These are phyloP conservation scores for Oxytropis ochrocephala DNA, from an alignment of 306 rosid species.

Conservation along the genomic window DNA sequence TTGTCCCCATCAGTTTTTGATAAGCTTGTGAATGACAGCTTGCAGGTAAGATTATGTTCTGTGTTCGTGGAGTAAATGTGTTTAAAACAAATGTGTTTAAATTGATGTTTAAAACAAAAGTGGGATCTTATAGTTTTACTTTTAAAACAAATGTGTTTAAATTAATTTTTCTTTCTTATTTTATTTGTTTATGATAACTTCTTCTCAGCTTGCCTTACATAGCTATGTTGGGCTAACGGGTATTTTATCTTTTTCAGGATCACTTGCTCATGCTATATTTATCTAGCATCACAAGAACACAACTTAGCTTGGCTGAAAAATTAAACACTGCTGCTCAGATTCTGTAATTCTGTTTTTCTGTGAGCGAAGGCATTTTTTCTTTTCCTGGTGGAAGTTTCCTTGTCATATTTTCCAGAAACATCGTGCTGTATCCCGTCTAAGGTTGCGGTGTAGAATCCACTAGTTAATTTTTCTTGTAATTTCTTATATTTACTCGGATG, in stretches of 20 bases:
- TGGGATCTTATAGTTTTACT: background rate
- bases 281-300: slow-evolving; percentile 88
- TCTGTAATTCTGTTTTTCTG: slow-evolving; percentile 33
- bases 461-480: background rate
- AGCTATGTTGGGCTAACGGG: background rate
- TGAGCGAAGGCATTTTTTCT: background rate
- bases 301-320: slow-evolving; percentile 79
- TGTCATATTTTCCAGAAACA: background rate
- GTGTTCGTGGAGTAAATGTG: no score
- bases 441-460: slow-evolving; percentile 8
- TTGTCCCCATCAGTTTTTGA: slow-evolving; percentile 59
- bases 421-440: slow-evolving; percentile 8
- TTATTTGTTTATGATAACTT: background rate
- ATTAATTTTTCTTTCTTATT: background rate
- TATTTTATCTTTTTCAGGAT: slow-evolving; percentile 44
- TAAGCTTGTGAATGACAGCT: slow-evolving; percentile 73
- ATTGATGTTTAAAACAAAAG: no score
- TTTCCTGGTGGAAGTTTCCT: slow-evolving; percentile 3
- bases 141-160: background rate
- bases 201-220: background rate
- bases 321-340: slow-evolving; percentile 94
- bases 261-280: slow-evolving; percentile 75
- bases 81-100: no score
- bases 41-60: slow-evolving; percentile 47
- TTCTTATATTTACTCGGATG: slow-evolving; percentile 7